Conservation (phyloP, 106 monocot species). For the Dendrobium nobile region DNA sequence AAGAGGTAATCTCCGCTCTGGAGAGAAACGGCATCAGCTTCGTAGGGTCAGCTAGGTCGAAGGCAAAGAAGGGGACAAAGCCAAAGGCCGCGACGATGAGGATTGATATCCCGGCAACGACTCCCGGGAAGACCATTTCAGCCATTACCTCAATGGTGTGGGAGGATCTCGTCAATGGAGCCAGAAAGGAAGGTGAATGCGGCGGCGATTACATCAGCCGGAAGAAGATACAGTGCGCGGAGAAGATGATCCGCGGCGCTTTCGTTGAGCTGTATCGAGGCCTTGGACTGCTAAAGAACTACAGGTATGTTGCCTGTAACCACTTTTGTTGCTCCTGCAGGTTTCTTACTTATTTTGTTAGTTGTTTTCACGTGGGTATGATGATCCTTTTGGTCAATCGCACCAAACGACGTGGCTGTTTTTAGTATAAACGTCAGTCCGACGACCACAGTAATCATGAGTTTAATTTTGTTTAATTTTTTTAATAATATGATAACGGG, state of each 20-base stretch:
- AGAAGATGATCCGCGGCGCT: constrained; percentile 85
- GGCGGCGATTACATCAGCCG: constrained; percentile 40
- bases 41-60: constrained; percentile 38
- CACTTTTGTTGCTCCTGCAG: neutral
- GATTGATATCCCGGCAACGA: constrained; percentile 85
- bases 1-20: constrained; percentile 75
- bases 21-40: constrained; percentile 85
- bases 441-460: too few species aligned
- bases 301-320: constrained; percentile 32
- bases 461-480: too few species aligned
- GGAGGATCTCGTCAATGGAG: constrained; percentile 76
- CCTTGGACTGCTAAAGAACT: constrained; percentile 79
- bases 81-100: constrained; percentile 56
- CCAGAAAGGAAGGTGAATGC: constrained; percentile 46
- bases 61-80: constrained; percentile 72
- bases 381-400: neutral
- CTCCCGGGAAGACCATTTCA: constrained; percentile 53
- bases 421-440: neutral
- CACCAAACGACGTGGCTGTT: neutral
- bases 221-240: constrained; percentile 89
- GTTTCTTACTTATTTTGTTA: neutral
- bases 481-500: too few species aligned
- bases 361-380: neutral
- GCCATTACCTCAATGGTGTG: constrained; percentile 65
- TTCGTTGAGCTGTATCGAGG: constrained; percentile 84